phyloP scores from a whole-genome alignment of 306 rosid genomes.

The Lathyrus sativus region DNA sequence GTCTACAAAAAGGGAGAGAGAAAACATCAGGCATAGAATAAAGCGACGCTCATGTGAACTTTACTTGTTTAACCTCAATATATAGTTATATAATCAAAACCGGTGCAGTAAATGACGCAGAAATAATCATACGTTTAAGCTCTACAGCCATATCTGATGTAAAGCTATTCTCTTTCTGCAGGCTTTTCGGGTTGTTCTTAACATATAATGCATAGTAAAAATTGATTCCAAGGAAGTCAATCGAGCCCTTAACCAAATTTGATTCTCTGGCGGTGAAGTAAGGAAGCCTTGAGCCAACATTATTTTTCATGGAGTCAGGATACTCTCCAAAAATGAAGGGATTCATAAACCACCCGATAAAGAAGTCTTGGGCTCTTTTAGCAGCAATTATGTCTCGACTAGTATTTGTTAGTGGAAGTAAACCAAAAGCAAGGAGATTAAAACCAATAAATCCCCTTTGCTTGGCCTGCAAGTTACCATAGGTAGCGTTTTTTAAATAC shows the following conservation, averaged over 20 bases:
- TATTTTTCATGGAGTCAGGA: slow-evolving; percentile 50
- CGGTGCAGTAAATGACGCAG: background rate
- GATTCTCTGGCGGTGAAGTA: slow-evolving; percentile 46
- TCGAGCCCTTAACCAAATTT: slow-evolving; percentile 50
- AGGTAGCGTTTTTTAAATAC: background rate
- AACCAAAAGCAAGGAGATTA: slow-evolving; percentile 37
- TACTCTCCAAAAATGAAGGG: slow-evolving; percentile 64
- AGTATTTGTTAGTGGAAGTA: slow-evolving; percentile 49
- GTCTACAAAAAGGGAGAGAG: slow-evolving; percentile 13
- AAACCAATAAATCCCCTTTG: slow-evolving; percentile 65
- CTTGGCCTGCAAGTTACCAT: slow-evolving; percentile 43
- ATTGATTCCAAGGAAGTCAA: slow-evolving; percentile 59
- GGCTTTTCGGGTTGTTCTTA: slow-evolving; percentile 40
- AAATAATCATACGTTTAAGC: slow-evolving; percentile 21
- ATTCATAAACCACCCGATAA: slow-evolving; percentile 55
- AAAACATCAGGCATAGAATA: slow-evolving; percentile 8
- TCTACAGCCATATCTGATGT: slow-evolving; percentile 17
- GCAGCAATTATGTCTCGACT: slow-evolving; percentile 47
- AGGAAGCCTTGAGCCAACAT: slow-evolving; percentile 61
- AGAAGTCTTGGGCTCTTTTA: slow-evolving; percentile 53
- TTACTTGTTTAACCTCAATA: slow-evolving; percentile 14
- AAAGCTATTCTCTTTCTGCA: slow-evolving; percentile 20
- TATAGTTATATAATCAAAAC: background rate
- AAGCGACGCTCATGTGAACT: background rate
- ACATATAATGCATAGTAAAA: slow-evolving; percentile 29